Conservation (phyloP, 768 basidiomycete genomes). For the Lactarius pseudohatsudake region DNA sequence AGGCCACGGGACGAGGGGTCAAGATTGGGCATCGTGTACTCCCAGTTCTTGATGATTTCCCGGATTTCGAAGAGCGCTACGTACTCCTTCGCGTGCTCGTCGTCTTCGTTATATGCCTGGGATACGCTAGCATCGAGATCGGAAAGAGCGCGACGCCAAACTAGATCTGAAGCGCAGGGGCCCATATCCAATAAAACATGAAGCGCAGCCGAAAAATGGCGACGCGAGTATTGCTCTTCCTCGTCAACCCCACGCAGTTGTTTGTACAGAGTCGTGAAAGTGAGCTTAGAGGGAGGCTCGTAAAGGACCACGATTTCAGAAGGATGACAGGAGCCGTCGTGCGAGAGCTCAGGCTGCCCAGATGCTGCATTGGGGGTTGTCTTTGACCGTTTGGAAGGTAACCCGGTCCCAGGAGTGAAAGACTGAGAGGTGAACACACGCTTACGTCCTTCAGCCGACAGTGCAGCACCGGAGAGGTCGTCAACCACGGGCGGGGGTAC, state of each 20-base stretch:
- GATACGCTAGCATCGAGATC: slow-evolving; percentile 36
- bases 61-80: slow-evolving; percentile 31
- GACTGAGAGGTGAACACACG: slow-evolving; percentile 11
- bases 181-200: slow-evolving; percentile 56
- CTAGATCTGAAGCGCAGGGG: slow-evolving; percentile 63
- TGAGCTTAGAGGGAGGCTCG: slow-evolving; percentile 38
- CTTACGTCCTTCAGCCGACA: slow-evolving; percentile 22
- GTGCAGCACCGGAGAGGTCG: slow-evolving; percentile 21
- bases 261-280: slow-evolving; percentile 46
- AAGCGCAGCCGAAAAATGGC: slow-evolving; percentile 49
- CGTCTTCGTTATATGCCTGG: slow-evolving; percentile 33
- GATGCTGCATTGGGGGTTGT: neutral
- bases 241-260: slow-evolving; percentile 49
- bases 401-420: slow-evolving; percentile 13
- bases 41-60: slow-evolving; percentile 56
- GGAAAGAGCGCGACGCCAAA: slow-evolving; percentile 60
- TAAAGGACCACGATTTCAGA: slow-evolving; percentile 57
- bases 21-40: slow-evolving; percentile 62
- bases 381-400: slow-evolving; percentile 15
- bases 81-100: slow-evolving; percentile 41
- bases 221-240: slow-evolving; percentile 39
- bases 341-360: slow-evolving; percentile 10
- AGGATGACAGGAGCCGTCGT: slow-evolving; percentile 33
- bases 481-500: slow-evolving; percentile 25
- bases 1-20: slow-evolving; percentile 55